Evolutionary conservation across 2,329 filamentous ascomycete species (phyloP), one percentile per base, ranked within the genome.

Genomic region (Arthrobotrys sphaeroides): DNA sequence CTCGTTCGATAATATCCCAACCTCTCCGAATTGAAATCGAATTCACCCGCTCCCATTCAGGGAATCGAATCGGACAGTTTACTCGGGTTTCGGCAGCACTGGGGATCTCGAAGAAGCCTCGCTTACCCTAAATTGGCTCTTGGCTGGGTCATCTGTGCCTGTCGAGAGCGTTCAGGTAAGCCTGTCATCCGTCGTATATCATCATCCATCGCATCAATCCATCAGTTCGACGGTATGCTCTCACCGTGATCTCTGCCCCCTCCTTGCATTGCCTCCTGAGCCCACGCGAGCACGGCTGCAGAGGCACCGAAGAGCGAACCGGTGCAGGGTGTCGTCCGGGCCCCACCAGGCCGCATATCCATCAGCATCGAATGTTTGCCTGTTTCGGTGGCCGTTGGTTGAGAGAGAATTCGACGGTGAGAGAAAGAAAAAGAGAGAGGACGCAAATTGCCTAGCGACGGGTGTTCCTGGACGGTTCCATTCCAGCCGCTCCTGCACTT

Each of bases 401-500:
- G 51, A 38, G 31, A n/a, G n/a, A 55, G 51, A 55, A 18, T 38
- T 55, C 31, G 18, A 24, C 26, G 18, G n/a, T 24, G 12, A 24
- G 4, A 5, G 43, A 47, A 16, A 9, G 26, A 51, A 24, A 31
- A 13, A 36, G n/a, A 38, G 31, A 38, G 18, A 55, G 31, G 31
- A 38, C 18, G 51, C 18, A n/a, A 38, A 55, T 55, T 42, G 61
- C 49, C 57, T 67, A 67, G 62, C 49, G 62, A 67, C 62, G 36
- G 49, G 36, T 57, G 49, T 67, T 55, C 47, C 62, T 57, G 47
- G n/a, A 55, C 49, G 49, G 49, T 53, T 49, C 28, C 55, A 60
- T 60, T 43, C 55, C 55, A 55, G 51, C 51, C 51, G 51, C 16
- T 20, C 24, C 20, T 38, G 2, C n/a, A 22, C 33, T 49, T 26